Evolutionary conservation across 2,329 filamentous ascomycete species (phyloP).

Genomic region (Thelonectria rubi): DNA sequence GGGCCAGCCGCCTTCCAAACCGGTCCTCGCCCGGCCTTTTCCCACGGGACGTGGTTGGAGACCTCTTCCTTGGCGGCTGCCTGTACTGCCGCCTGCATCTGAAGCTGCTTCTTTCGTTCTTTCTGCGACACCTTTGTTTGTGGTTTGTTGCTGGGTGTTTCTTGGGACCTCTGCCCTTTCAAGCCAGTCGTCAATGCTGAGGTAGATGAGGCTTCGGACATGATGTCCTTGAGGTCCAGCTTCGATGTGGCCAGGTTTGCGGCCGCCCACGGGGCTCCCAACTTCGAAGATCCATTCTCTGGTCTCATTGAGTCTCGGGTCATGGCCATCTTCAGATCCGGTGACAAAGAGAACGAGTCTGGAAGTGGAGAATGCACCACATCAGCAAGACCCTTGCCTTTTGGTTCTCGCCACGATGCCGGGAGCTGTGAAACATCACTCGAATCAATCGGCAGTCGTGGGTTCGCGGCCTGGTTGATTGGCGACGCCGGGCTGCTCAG

Average conservation of each 20-base stretch:
- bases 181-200: conserved; percentile 65
- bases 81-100: conserved; percentile 65
- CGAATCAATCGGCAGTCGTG: conserved; percentile 37
- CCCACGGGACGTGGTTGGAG: conserved; percentile 54
- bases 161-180: conserved; percentile 58
- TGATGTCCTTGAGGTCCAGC: conserved; percentile 79
- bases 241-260: conserved; percentile 66
- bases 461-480: conserved; percentile 28
- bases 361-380: conserved; percentile 22
- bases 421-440: conserved; percentile 45
- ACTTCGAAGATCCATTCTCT: conserved; percentile 24
- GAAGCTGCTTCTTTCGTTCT: conserved; percentile 85
- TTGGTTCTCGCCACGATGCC: conserved; percentile 44
- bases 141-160: conserved; percentile 49
- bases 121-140: conserved; percentile 83
- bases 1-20: conserved; percentile 73
- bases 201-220: conserved; percentile 65
- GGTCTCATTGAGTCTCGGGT: conserved; percentile 13
- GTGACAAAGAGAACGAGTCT: conserved; percentile 36
- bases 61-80: conserved; percentile 49
- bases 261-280: conserved; percentile 59
- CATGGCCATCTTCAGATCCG: conserved; percentile 22
- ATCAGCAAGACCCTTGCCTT: conserved; percentile 38
- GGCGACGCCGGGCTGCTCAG: conserved; percentile 44
- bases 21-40: conserved; percentile 52